A percentile compares a stretch with the other conserved stretches of the same genome.
These are phyloP conservation scores for Phytophthora hybrid DNA, from an alignment of 352 stramenopile genomes.

Conservation along the genomic window DNA sequence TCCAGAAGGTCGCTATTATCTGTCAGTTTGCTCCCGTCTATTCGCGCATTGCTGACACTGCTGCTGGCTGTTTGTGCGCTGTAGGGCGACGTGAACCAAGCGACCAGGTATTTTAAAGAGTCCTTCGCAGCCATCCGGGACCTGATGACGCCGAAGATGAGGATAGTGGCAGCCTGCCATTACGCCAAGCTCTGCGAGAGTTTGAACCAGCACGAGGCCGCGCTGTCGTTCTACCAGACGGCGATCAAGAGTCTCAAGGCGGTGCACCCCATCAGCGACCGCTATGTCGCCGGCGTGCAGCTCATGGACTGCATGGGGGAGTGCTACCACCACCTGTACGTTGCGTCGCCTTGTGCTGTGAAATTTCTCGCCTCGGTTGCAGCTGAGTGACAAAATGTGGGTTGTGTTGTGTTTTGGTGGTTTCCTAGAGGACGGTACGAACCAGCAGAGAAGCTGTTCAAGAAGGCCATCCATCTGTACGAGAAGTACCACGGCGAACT, in stretches of 20 bases:
- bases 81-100: slow-evolving; percentile 17
- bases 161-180: not conserved
- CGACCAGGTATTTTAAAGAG: slow-evolving; percentile 4
- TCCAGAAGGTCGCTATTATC: not conserved
- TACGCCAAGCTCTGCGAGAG: slow-evolving; percentile 1
- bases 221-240: slow-evolving; percentile 17
- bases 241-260: slow-evolving; percentile 21
- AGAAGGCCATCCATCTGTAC: slow-evolving; percentile 19
- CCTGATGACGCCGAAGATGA: not conserved
- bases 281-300: slow-evolving; percentile 1
- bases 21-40: not conserved
- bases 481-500: slow-evolving; percentile 16
- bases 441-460: slow-evolving; percentile 10
- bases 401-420: not conserved
- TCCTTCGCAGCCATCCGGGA: slow-evolving; percentile 7
- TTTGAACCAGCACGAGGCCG: slow-evolving; percentile 12
- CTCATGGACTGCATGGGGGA: slow-evolving; percentile 18
- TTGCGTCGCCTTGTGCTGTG: not conserved
- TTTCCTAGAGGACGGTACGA: slow-evolving; percentile 3
- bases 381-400: not conserved
- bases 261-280: slow-evolving; percentile 3
- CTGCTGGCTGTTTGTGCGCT: not conserved
- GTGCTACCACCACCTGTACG: slow-evolving; percentile 22
- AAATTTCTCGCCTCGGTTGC: not conserved
- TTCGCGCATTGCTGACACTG: not conserved